Conservation (phyloP, 1,139 yeast species). For the Hyphopichia pseudoburtonii region DNA sequence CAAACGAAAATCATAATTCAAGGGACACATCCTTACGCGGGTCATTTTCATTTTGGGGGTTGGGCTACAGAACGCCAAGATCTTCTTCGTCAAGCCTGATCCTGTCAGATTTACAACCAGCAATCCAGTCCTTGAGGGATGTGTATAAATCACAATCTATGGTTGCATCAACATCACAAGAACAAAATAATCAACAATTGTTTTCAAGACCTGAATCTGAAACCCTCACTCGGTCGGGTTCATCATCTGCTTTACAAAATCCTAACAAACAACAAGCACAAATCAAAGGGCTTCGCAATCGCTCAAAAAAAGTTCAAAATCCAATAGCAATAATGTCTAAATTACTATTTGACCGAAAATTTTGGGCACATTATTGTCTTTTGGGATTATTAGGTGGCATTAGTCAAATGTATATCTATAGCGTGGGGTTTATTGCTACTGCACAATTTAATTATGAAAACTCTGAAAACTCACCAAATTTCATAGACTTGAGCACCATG, state of each 20-base stretch:
- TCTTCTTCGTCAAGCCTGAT: constrained; percentile 18
- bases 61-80: constrained; percentile 28
- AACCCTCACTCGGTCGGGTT: background rate
- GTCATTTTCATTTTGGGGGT: constrained; percentile 43
- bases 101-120: constrained; percentile 14
- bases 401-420: constrained; percentile 45
- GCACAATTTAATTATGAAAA: constrained; percentile 35
- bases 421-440: constrained; percentile 44
- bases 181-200: background rate
- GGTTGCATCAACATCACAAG: background rate
- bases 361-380: constrained; percentile 34
- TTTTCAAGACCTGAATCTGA: background rate
- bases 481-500: background rate
- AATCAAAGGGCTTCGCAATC: constrained; percentile 2
- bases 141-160: too few relatives aligned
- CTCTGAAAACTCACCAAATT: background rate
- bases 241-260: background rate
- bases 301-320: background rate
- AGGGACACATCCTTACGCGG: constrained; percentile 24
- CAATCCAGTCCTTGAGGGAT: constrained; percentile 13
- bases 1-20: background rate
- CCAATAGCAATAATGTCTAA: constrained; percentile 6
- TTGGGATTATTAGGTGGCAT: constrained; percentile 38
- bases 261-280: too few relatives aligned
- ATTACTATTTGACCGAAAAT: constrained; percentile 25